A percentile compares a stretch with the other conserved stretches of the same genome.
Conservation (phyloP, 2,329 filamentous ascomycete genomes). For the Beauveria caledonica region DNA sequence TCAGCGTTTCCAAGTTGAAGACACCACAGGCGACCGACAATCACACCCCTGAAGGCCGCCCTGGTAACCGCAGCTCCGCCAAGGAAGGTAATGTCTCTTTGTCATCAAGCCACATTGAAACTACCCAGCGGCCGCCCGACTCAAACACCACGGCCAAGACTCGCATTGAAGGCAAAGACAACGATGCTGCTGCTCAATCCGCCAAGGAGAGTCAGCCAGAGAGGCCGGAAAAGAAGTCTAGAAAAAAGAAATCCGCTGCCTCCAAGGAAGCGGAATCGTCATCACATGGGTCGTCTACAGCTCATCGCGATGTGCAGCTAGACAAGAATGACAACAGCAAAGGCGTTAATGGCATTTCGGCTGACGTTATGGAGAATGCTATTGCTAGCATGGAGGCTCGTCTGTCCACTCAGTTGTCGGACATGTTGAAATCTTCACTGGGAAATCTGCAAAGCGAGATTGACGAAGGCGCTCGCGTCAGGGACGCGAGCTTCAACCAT, state of each 20-base stretch:
- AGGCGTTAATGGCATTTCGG: slow-evolving; percentile 25
- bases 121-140: slow-evolving; percentile 25
- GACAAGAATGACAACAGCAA: slow-evolving; percentile 27
- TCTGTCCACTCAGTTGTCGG: slow-evolving; percentile 40
- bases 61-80: slow-evolving; percentile 24
- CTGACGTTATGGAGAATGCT: slow-evolving; percentile 46
- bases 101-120: slow-evolving; percentile 19
- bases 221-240: slow-evolving; percentile 52
- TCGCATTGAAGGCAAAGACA: slow-evolving; percentile 40
- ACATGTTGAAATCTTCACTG: slow-evolving; percentile 47
- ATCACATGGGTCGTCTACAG: slow-evolving; percentile 31
- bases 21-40: slow-evolving; percentile 36
- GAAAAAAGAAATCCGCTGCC: slow-evolving; percentile 59
- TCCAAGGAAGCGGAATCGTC: slow-evolving; percentile 36
- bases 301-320: slow-evolving; percentile 25
- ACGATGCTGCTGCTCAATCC: slow-evolving; percentile 33
- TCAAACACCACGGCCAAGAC: slow-evolving; percentile 28
- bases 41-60: slow-evolving; percentile 26
- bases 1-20: slow-evolving; percentile 66
- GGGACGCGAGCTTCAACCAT: slow-evolving; percentile 43
- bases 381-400: slow-evolving; percentile 44
- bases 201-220: slow-evolving; percentile 37
- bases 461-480: slow-evolving; percentile 53
- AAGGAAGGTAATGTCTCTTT: slow-evolving; percentile 28
- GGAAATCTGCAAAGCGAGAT: slow-evolving; percentile 54